phyloP scores from a whole-genome alignment of 2,329 filamentous ascomycete species.

The Spiromastix sp. region DNA sequence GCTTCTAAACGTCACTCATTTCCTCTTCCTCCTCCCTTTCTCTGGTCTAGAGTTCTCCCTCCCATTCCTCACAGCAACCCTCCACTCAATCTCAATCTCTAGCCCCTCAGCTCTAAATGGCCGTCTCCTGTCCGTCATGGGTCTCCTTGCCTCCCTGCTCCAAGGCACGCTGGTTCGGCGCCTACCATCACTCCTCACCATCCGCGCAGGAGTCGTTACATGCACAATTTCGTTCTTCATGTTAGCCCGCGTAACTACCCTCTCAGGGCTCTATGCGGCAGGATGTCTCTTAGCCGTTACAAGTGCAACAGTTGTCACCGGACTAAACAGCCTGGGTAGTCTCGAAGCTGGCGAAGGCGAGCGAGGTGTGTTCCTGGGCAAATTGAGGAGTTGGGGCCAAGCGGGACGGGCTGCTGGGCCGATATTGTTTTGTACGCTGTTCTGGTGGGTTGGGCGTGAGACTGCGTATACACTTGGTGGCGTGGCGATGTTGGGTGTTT shows the following conservation, averaged over 20 bases:
- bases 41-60: conserved; percentile 97
- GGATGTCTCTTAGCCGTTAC: conserved; percentile 80
- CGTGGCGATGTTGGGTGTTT: conserved; percentile 66
- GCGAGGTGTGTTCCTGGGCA: conserved; percentile 75
- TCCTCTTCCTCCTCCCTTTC: conserved; percentile 90
- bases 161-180: conserved; percentile 87
- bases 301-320: conserved; percentile 88
- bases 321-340: conserved; percentile 81
- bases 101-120: conserved; percentile 64
- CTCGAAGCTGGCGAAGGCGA: conserved; percentile 76
- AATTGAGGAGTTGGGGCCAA: conserved; percentile 72
- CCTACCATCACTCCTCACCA: conserved; percentile 67
- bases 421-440: conserved; percentile 82
- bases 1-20: conserved; percentile 74
- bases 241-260: conserved; percentile 58
- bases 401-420: conserved; percentile 79
- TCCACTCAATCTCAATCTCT: conserved; percentile 57
- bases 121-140: conserved; percentile 78
- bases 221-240: conserved; percentile 74
- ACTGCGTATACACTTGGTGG: conserved; percentile 75
- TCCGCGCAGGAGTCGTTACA: conserved; percentile 66
- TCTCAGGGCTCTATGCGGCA: conserved; percentile 65
- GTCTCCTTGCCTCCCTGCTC: conserved; percentile 80
- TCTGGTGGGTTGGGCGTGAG: conserved; percentile 95
- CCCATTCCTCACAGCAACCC: conserved; percentile 92